Conservation (phyloP, 2,329 filamentous ascomycete species). For the Hymenoscyphus infarciens region DNA sequence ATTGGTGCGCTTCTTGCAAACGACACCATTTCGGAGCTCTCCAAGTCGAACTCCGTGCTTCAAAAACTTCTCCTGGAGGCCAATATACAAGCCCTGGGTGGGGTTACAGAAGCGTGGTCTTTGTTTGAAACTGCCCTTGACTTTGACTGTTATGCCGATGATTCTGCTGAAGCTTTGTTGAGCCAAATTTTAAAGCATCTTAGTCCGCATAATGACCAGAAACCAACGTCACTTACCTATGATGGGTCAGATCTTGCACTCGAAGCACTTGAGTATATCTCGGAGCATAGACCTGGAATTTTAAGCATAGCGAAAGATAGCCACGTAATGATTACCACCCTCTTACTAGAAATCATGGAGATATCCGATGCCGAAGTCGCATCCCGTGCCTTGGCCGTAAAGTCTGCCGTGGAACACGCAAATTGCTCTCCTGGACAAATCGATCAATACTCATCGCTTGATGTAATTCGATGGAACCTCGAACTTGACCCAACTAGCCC, state of each 20-base stretch:
- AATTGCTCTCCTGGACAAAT: slow-evolving; percentile 8
- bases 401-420: slow-evolving; percentile 42
- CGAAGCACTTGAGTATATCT: slow-evolving; percentile 46
- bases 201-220: slow-evolving; percentile 21
- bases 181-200: slow-evolving; percentile 32
- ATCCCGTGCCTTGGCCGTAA: slow-evolving; percentile 35
- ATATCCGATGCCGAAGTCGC: slow-evolving; percentile 38
- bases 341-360: slow-evolving; percentile 53
- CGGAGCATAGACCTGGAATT: slow-evolving; percentile 43
- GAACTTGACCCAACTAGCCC: slow-evolving; percentile 41
- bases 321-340: slow-evolving; percentile 50
- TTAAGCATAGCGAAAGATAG: slow-evolving; percentile 45
- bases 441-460: slow-evolving; percentile 41
- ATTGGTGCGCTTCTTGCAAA: slow-evolving; percentile 48
- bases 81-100: slow-evolving; percentile 40
- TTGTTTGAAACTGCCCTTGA: slow-evolving; percentile 48
- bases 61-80: slow-evolving; percentile 46
- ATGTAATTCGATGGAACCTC: slow-evolving; percentile 54
- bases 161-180: slow-evolving; percentile 34
- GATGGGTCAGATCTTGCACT: slow-evolving; percentile 36
- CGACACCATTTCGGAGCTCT: slow-evolving; percentile 38
- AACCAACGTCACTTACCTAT: background rate
- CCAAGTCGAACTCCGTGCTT: slow-evolving; percentile 40
- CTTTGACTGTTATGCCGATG: slow-evolving; percentile 28
- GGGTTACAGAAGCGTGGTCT: slow-evolving; percentile 39